phyloP scores from a whole-genome alignment of 192 early-diverging fungal species.

The Backusella sp. region DNA sequence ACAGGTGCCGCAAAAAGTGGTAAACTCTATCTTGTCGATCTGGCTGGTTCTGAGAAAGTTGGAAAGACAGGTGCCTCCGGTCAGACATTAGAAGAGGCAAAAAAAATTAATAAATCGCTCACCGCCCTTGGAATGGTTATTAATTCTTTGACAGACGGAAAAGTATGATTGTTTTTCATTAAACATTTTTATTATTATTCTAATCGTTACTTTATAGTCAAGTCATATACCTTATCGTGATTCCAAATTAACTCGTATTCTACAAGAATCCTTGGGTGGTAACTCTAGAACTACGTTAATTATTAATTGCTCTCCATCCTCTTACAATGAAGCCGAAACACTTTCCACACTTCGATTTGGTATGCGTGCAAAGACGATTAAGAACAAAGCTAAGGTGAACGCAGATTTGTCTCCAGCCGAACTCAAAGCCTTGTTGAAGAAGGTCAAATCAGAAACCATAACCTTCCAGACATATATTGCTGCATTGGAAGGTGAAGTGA shows the following conservation, averaged over 20 bases:
- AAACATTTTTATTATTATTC: background rate
- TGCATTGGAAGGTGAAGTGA: conserved; percentile 86
- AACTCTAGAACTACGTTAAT: conserved; percentile 99
- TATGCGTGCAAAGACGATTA: conserved; percentile 98
- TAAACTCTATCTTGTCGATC: conserved; percentile 94
- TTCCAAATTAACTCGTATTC: conserved; percentile 97
- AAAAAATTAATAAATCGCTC: conserved; percentile 99
- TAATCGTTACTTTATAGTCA: conserved; percentile 57
- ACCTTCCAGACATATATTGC: conserved; percentile 82
- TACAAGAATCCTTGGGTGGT: conserved; percentile 99
- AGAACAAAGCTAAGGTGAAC: conserved; percentile 99
- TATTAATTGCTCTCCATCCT: conserved; percentile 98
- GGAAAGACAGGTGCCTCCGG: conserved; percentile 97
- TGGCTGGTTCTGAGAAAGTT: conserved; percentile 99
- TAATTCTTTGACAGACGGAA: conserved; percentile 97
- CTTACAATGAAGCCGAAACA: conserved; percentile 98
- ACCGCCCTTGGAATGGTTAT: conserved; percentile 99
- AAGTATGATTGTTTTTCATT: conserved; percentile 48
- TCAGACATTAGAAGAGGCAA: conserved; percentile 98
- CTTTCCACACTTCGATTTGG: conserved; percentile 94
- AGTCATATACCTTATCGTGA: conserved; percentile 98
- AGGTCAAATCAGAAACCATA: conserved; percentile 77
- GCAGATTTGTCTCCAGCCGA: conserved; percentile 92
- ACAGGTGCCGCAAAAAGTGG: conserved; percentile 90
- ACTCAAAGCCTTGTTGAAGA: conserved; percentile 93